Base-by-base conservation (phyloP, 2,329 filamentous ascomycete species). In the Cordyceps pruinosa region DNA sequence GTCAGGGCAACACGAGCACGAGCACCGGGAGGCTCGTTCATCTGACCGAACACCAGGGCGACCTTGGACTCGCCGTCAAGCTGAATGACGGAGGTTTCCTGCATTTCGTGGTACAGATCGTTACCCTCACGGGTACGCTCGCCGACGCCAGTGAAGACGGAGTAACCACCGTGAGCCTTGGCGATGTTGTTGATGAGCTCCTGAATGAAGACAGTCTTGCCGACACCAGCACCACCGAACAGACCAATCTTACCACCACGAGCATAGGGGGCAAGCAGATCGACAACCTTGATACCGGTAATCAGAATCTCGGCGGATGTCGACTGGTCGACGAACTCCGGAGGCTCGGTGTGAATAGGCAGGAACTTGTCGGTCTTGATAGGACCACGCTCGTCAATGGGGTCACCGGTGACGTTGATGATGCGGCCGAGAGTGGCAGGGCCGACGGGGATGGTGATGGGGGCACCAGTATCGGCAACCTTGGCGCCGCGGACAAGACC, bases 211-310 rank as follows among this genome's bases (percentile, higher is more conserved):
- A 99, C 94, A 76, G 94, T 99, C 89, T 99, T 99, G 79, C 94
- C 94, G 84, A 99, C 94, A 95, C 94, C 94, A 71, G 94, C 94
- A 93, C 94, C 94, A 81, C 94, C 94, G 82, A 99, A 99, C 69
- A 99, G 91, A 90, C 94, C 94, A 85, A 99, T 99, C 89, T 99
- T 99, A 87, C 94, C 94, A 90, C 94, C 94, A 95, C 94, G 94
- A 76, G 94, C 94, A 79, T 99, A 99, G 72, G 94, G 94, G 70
- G 94, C 94, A 72, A 99, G 87, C 67, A 99, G 85, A 77, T 99
- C 94, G 80, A 99, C 94, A 77, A 99, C 94, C 89, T 99, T 99
- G 86, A 99, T 99, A 87, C 94, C 94, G 68, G 94, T 99, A 71
- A 95, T 89, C 68, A 99, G 86, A 77, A 99, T 87, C 82, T 99